Conservation (phyloP, 306 rosid species). For the Parietaria judaica region DNA sequence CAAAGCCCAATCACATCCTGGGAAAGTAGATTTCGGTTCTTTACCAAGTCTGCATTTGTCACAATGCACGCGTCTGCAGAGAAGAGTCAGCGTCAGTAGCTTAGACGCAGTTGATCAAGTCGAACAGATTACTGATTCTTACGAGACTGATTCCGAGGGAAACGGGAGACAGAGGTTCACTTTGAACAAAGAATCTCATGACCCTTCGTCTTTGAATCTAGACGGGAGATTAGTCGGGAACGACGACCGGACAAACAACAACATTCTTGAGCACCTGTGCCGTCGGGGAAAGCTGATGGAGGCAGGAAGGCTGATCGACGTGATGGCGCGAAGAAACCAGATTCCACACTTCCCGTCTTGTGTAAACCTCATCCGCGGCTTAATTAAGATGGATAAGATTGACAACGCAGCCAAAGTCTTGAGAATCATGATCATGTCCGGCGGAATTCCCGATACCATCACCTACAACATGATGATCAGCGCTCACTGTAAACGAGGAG, state of each 20-base stretch:
- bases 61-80: conserved; percentile 31
- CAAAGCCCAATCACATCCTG: conserved; percentile 19
- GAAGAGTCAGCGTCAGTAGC: conserved; percentile 43
- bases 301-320: conserved; percentile 59
- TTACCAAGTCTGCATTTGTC: conserved; percentile 16
- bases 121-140: conserved; percentile 25
- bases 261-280: conserved; percentile 52
- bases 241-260: conserved; percentile 48
- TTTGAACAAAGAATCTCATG: conserved; percentile 23
- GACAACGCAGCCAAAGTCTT: conserved; percentile 22
- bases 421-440: not conserved
- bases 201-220: conserved; percentile 25
- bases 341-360: conserved; percentile 69
- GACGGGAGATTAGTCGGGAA: conserved; percentile 52
- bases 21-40: conserved; percentile 29
- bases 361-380: conserved; percentile 62
- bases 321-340: conserved; percentile 69
- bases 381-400: conserved; percentile 31
- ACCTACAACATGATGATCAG: conserved; percentile 73
- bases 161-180: conserved; percentile 26
- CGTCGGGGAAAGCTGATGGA: conserved; percentile 40
- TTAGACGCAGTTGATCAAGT: conserved; percentile 35
- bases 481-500: conserved; percentile 54
- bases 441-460: conserved; percentile 47
- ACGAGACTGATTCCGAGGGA: conserved; percentile 16